phyloP scores from a whole-genome alignment of 129 eudicot genomes.

The Cynara cardunculus region DNA sequence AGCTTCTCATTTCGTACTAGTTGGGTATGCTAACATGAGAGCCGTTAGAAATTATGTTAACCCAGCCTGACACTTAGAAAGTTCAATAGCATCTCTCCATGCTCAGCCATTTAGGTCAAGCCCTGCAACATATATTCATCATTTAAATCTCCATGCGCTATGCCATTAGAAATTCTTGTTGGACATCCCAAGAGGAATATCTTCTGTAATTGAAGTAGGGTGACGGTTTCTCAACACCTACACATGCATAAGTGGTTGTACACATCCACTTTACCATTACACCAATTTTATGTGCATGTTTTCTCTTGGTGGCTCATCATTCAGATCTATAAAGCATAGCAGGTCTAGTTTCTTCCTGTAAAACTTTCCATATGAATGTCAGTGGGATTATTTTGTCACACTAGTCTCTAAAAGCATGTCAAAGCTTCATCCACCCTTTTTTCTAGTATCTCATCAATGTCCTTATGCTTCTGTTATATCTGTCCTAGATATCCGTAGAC shows the following conservation, averaged over 20 bases:
- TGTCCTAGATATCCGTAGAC: neutral
- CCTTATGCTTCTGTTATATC: neutral
- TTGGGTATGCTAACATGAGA: neutral
- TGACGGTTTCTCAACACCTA: neutral
- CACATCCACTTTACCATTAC: neutral
- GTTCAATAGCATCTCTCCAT: neutral
- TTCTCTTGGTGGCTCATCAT: neutral
- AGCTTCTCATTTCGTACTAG: neutral
- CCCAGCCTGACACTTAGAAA: neutral
- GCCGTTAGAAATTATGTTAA: neutral
- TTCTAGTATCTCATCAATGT: neutral
- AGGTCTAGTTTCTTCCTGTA: neutral
- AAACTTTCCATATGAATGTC: neutral
- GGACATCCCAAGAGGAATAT: neutral
- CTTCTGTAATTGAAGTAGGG: no score
- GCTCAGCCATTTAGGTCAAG: neutral
- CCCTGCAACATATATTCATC: neutral
- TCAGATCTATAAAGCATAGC: neutral
- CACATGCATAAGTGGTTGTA: neutral
- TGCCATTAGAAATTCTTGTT: neutral
- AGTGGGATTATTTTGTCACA: neutral
- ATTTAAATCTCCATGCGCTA: neutral
- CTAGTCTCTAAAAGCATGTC: no score
- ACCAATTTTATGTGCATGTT: neutral
- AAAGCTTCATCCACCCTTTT: neutral